These are phyloP conservation scores for Solanum hybrid DNA, from an alignment of 305 asterid species.

Conservation along the genomic window DNA sequence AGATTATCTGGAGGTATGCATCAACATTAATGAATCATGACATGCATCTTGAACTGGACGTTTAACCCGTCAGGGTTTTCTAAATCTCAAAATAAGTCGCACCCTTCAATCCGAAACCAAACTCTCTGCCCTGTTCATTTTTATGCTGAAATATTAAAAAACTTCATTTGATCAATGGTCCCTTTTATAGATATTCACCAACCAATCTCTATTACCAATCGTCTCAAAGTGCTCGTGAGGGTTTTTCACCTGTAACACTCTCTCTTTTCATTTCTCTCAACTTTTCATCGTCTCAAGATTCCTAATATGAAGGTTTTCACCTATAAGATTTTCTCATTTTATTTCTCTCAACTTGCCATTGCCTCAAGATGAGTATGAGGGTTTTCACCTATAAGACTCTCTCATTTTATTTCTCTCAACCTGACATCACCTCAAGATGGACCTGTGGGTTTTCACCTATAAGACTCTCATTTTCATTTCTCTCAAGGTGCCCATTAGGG, in stretches of 20 bases:
- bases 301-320: neutral
- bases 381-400: neutral
- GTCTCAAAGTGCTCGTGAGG: neutral
- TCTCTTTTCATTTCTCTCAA: neutral
- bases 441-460: neutral
- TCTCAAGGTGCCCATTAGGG: neutral
- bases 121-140: neutral
- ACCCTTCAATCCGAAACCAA: neutral
- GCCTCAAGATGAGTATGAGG: neutral
- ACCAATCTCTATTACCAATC: neutral
- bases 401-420: too few relatives aligned
- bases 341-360: neutral
- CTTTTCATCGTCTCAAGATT: neutral
- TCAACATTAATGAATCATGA: neutral
- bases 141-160: neutral
- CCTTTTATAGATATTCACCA: neutral
- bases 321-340: neutral
- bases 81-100: neutral
- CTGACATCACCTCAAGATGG: too few relatives aligned
- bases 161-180: neutral
- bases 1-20: neutral
- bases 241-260: neutral
- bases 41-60: neutral
- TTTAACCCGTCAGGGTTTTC: neutral
- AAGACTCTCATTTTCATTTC: neutral